Evolutionary conservation across 495 filamentous ascomycete genomes (phyloP), one percentile per base, ranked within the genome.

Genomic region (Penicillium atrosanguineum): DNA sequence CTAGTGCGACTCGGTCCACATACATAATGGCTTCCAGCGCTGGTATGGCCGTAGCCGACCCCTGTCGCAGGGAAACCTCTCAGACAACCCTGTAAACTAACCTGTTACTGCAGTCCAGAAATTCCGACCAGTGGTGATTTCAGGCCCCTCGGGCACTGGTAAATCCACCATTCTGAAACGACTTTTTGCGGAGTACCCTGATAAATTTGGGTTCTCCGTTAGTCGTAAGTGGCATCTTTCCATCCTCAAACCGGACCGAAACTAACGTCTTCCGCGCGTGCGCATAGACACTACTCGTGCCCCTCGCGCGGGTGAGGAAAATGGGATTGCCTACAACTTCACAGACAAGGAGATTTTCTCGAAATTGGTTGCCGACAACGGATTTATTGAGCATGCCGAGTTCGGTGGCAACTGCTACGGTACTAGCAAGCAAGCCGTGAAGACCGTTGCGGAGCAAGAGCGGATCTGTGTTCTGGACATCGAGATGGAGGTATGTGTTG

Each of bases 351-450:
- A 87, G 9, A 76, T 74, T 1, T 97, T 97, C 64, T 65, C 84
- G 45, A 72, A 81, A 14, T 73, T 96, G 28, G 81, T 91, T 44
- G 78, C 72, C 11, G 68, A 85, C 45, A 80, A 83, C 44, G 88
- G 84, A 1, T 96, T 97, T 73, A 85, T 97, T 50, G 94, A 97
- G 72, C 81, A 90, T 70, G 91, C 93, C 28, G 77, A 86, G 58
- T 96, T 96, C 69, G 84, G 89, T n/a, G 84, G 83, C 16, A 96
- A 96, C 71, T 72, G 80, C 69, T 97, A 96, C 70, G 93, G 93
- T 19, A 97, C 92, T 7, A 87, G 82, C 56, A 80, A 88, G 46
- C 74, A 79, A 57, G 89, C 89, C 5, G 86, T 97, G 53, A 81
- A 85, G 70, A 80, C 89, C 52, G 83, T 94, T 56, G 79, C 81